Conservation (phyloP, 2,329 filamentous ascomycete species). For the Plenodomus biglobosus region DNA sequence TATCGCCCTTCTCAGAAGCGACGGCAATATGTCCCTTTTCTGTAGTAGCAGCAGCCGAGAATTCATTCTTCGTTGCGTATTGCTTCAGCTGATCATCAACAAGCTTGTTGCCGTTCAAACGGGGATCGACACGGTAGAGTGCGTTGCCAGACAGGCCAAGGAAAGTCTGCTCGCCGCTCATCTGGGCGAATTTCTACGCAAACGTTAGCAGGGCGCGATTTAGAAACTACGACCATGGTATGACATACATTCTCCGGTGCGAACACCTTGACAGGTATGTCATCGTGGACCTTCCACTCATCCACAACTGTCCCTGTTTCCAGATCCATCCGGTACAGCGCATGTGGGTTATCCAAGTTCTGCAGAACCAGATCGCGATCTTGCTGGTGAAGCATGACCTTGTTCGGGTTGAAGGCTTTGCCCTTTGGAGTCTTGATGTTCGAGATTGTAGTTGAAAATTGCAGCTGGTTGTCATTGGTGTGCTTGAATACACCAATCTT, state of each 20-base stretch:
- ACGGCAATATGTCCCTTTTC: slow-evolving; percentile 97
- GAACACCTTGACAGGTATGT: slow-evolving; percentile 90
- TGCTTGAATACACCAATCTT: slow-evolving; percentile 99
- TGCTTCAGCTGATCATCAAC: slow-evolving; percentile 93
- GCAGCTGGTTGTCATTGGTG: slow-evolving; percentile 84
- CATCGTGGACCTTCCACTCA: slow-evolving; percentile 97
- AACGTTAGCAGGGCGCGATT: slow-evolving; percentile 27
- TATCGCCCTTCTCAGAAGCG: slow-evolving; percentile 95
- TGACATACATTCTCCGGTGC: slow-evolving; percentile 75
- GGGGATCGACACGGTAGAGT: slow-evolving; percentile 90
- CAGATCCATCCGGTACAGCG: slow-evolving; percentile 94
- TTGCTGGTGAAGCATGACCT: slow-evolving; percentile 93
- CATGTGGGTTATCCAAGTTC: slow-evolving; percentile 79
- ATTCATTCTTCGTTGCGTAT: slow-evolving; percentile 95
- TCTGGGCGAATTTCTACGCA: slow-evolving; percentile 85
- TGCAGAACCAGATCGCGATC: slow-evolving; percentile 89
- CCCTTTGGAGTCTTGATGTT: slow-evolving; percentile 89
- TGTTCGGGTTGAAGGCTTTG: slow-evolving; percentile 83
- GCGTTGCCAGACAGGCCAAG: slow-evolving; percentile 90
- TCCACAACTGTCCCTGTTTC: slow-evolving; percentile 98
- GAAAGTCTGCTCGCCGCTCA: slow-evolving; percentile 94
- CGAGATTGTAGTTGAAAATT: slow-evolving; percentile 96
- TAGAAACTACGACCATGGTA: background rate
- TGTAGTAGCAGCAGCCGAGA: slow-evolving; percentile 90
- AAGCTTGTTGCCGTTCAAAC: slow-evolving; percentile 84